phyloP scores from a whole-genome alignment of 345 rosid genomes.

The Eucalyptus fibrosa region DNA sequence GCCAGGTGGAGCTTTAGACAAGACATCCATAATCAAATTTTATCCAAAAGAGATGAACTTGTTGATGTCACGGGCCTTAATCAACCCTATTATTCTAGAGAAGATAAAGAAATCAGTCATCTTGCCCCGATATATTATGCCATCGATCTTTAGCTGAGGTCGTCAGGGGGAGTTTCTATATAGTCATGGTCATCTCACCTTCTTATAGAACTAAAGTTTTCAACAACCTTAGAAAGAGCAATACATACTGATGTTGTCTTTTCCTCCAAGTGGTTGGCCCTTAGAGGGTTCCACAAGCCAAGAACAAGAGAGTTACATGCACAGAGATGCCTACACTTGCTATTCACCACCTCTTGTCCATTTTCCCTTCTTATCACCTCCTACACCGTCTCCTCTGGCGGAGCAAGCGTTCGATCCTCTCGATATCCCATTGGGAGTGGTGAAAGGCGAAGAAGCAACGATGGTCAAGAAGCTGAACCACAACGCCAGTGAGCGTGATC shows the following conservation, averaged over 20 bases:
- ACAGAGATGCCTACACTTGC: not conserved
- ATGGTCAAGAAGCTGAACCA: slow-evolving; percentile 40
- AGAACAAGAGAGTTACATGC: not conserved
- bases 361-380: not conserved
- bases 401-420: not conserved
- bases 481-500: slow-evolving; percentile 56
- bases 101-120: not conserved
- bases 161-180: not conserved
- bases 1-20: not conserved
- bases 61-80: not conserved
- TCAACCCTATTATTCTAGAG: not conserved
- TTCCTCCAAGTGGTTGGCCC: not conserved
- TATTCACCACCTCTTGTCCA: not conserved
- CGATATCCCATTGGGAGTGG: not conserved
- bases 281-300: not conserved
- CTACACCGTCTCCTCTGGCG: not conserved
- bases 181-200: not conserved
- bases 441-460: not conserved
- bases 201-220: not conserved
- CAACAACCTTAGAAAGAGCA: not conserved
- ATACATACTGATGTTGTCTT: not conserved
- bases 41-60: not conserved
- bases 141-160: not conserved
- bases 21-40: not conserved
- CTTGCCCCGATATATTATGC: not conserved